phyloP scores from a whole-genome alignment of 768 basidiomycete species.

The Rhizopogon vesiculosus region DNA sequence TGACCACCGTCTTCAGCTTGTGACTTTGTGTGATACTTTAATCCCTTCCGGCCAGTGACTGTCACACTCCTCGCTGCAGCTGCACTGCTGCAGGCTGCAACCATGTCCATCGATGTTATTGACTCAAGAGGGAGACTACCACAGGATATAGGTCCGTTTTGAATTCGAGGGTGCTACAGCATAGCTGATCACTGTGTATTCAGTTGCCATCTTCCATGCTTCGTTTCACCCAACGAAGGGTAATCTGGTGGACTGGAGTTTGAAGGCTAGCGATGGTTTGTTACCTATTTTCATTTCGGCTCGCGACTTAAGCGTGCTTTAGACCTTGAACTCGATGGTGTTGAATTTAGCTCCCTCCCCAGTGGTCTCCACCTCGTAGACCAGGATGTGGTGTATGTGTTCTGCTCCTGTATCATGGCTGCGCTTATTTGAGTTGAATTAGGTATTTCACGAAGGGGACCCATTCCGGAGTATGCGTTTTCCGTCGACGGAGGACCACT shows the following conservation, averaged over 20 bases:
- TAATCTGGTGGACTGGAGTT: slow-evolving; percentile 74
- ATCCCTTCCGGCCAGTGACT: slow-evolving; percentile 11
- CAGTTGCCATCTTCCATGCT: slow-evolving; percentile 81
- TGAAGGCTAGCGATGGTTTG: slow-evolving; percentile 66
- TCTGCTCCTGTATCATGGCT: neutral
- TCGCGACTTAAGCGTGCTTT: slow-evolving; percentile 1
- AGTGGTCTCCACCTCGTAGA: slow-evolving; percentile 81
- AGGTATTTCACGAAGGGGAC: slow-evolving; percentile 73
- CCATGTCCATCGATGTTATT: slow-evolving; percentile 20
- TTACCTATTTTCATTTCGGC: neutral
- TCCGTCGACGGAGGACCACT: slow-evolving; percentile 60
- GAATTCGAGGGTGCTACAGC: neutral
- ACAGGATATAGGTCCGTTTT: slow-evolving; percentile 45
- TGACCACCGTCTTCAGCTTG: slow-evolving; percentile 12
- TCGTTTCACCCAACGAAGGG: slow-evolving; percentile 84
- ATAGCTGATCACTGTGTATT: neutral
- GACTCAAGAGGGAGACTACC: slow-evolving; percentile 33
- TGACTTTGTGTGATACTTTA: slow-evolving; percentile 16
- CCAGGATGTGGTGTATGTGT: slow-evolving; percentile 68
- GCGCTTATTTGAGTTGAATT: slow-evolving; percentile 5
- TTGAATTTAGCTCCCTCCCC: slow-evolving; percentile 80
- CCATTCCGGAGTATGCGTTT: slow-evolving; percentile 71
- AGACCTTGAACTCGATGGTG: slow-evolving; percentile 64
- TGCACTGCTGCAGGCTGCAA: slow-evolving; percentile 13
- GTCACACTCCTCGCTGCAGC: slow-evolving; percentile 4